phyloP scores from a whole-genome alignment of 768 basidiomycete species.

The Suillus ampliporus region DNA sequence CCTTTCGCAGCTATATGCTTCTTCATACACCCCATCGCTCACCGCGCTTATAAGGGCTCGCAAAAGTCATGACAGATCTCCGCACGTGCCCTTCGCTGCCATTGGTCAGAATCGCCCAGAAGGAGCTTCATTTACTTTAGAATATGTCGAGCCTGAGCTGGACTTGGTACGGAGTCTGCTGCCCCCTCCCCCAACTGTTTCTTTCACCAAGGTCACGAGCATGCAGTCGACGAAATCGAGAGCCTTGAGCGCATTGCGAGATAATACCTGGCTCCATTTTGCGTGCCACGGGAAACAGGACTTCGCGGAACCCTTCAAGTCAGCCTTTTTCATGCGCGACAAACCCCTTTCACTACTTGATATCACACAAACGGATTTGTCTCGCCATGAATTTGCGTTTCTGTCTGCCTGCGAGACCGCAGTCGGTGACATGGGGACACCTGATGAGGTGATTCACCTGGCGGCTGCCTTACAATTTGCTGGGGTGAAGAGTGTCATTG shows the following conservation, averaged over 20 bases:
- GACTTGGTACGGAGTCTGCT: not conserved
- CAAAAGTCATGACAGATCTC: not conserved
- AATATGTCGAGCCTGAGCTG: too few relatives aligned
- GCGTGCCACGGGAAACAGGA: conserved; percentile 22
- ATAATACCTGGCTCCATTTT: conserved; percentile 22
- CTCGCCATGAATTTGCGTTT: conserved; percentile 11
- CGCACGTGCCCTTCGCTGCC: not conserved
- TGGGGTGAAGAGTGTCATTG: conserved; percentile 27
- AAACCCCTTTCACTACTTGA: not conserved
- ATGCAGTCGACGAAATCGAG: not conserved
- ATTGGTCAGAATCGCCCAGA: conserved; percentile 9
- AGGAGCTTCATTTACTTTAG: not conserved
- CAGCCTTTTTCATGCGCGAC: conserved; percentile 4
- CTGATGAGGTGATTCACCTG: conserved; percentile 27
- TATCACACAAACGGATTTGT: conserved; percentile 4
- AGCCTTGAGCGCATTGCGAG: not conserved
- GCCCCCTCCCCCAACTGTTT: not conserved
- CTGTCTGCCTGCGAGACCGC: conserved; percentile 32
- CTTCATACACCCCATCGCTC: conserved; percentile 10
- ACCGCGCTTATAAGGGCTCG: conserved; percentile 15
- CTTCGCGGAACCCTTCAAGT: conserved; percentile 18
- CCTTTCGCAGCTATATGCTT: conserved; percentile 6
- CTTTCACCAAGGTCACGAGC: conserved; percentile 1
- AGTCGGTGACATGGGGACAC: conserved; percentile 17
- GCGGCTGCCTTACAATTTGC: conserved; percentile 28